Evolutionary conservation across 805 yeast genomes (phyloP), one percentile per base, ranked within the genome.

Genomic region (Sugiyamaella americana): DNA sequence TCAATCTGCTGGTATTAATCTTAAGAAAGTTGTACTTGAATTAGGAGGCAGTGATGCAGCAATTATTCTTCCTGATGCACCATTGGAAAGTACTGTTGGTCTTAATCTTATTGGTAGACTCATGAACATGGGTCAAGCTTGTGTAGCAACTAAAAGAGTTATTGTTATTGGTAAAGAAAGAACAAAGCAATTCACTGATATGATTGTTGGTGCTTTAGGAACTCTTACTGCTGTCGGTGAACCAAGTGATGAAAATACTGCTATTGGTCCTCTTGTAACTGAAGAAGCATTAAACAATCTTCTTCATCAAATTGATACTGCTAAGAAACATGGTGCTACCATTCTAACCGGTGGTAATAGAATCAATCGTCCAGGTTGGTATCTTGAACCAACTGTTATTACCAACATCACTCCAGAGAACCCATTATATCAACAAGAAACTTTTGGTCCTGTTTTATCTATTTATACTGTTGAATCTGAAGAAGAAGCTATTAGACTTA

Each of bases 1-100:
- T 80, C 63, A 70, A 45, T 82, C 77, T 54, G 70, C 78, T 5
- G 67, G 84, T 1, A 67, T 73, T 10, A 40, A 45, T 29, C 63
- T 80, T 60, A 80, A 80, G 60, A 79, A 79, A 57, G 60, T 80
- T 44, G 75, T 83, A 0, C 67, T 80, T 61, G 86, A 80, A 62
- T 63, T 79, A 51, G 86, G 86, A 44, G 85, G 86, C 18, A 80
- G 79, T 61, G 83, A 84, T 5, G 84, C 85, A 23, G 69, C 78
- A 23, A 71, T 80, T 44, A 78, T 79, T 2, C 79, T 80, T 57
- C 73, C 74, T 24, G 84, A 80, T 58, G 80, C 80, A 6, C 75
- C 76, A 51, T 54, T 80, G 10, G 81, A 78, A 42, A 60, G 64
- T 26, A 82, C 84, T 1, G 80, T 78, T 2, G 72, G 68, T 20